Evolutionary conservation across 78 protist genomes (phyloP), one percentile per base, ranked within the genome.

Genomic region (Dictyostelium brefeldianum): DNA sequence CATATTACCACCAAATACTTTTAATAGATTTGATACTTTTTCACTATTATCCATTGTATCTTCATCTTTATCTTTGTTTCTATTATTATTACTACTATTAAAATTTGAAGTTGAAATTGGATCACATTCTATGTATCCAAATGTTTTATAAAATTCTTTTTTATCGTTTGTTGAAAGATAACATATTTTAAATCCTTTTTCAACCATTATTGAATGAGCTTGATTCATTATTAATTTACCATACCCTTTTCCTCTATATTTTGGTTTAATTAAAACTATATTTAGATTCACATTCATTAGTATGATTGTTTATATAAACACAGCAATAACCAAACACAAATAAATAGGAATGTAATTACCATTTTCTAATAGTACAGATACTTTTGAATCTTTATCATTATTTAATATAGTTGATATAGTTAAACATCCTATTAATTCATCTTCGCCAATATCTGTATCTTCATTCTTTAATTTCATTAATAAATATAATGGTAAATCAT

Each of bases 201-300:
- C 64, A 48, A 48, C 50, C 46, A 41, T 25, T 36, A 50, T 75
- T 22, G 14, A 22, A 31, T 75, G 54, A 48, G 36, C 36, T 48
- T 75, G n/a, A 12, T 9, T 48, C 81, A 75, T 75, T 22, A 75
- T 25, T n/a, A 75, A 3, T 50, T 41, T 43, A 75, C 81, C 81
- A 75, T 50, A 75, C 5, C 81, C 81, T 48, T 75, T 75, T 36
- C 81, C 81, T 50, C 81, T 75, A 50, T 75, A 75, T 25, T 25
- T 43, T 22, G 43, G 2, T 48, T 75, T 48, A 25, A 75, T 25
- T 75, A 74, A 74, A 47, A 74, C 80, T 73, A 47, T 12, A 41
- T 4, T 22, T 22, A 22, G 22, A 22, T 25, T 46, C n/a, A n/a
- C n/a, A n/a, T n/a, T n/a, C n/a, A n/a, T 36, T 36, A 36, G 43